Conservation (phyloP, 2,329 filamentous ascomycete genomes). For the Pseudopyricularia cyperi region DNA sequence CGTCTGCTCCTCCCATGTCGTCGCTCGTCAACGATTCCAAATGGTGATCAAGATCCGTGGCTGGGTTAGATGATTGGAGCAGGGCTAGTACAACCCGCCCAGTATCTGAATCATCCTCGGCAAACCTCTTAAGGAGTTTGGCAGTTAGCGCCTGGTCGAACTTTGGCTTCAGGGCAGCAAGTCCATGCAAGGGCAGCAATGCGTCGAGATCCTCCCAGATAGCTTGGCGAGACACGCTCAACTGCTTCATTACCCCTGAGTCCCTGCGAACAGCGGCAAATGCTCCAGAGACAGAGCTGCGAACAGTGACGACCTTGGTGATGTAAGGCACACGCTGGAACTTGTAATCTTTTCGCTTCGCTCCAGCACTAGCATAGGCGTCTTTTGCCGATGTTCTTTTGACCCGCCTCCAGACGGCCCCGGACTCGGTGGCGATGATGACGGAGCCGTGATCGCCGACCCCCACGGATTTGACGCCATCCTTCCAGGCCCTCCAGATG, state of each 20-base stretch:
- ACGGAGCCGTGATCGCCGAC: conserved; percentile 90
- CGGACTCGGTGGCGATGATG: conserved; percentile 83
- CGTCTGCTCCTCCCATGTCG: conserved; percentile 14
- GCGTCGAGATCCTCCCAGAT: conserved; percentile 64
- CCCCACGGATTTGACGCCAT: conserved; percentile 73
- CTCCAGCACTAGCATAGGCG: conserved; percentile 29
- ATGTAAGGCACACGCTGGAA: conserved; percentile 84
- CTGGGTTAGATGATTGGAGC: conserved; percentile 51
- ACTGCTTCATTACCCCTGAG: conserved; percentile 63
- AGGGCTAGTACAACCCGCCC: not conserved
- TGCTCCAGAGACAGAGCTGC: conserved; percentile 79
- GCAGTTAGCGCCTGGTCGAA: not conserved
- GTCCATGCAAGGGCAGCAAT: conserved; percentile 53
- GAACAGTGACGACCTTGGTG: conserved; percentile 70
- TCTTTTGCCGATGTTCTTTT: conserved; percentile 73
- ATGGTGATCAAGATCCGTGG: conserved; percentile 44
- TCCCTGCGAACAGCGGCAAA: conserved; percentile 82
- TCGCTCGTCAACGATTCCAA: conserved; percentile 15
- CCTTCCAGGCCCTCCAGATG: conserved; percentile 82
- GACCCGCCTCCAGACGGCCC: conserved; percentile 83
- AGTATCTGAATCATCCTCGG: not conserved
- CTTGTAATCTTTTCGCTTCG: conserved; percentile 79
- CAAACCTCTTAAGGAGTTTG: not conserved
- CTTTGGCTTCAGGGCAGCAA: conserved; percentile 31
- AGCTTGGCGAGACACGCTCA: conserved; percentile 51